phyloP scores from a whole-genome alignment of 441 rosid species.

The Arabidopsis lyrata region DNA sequence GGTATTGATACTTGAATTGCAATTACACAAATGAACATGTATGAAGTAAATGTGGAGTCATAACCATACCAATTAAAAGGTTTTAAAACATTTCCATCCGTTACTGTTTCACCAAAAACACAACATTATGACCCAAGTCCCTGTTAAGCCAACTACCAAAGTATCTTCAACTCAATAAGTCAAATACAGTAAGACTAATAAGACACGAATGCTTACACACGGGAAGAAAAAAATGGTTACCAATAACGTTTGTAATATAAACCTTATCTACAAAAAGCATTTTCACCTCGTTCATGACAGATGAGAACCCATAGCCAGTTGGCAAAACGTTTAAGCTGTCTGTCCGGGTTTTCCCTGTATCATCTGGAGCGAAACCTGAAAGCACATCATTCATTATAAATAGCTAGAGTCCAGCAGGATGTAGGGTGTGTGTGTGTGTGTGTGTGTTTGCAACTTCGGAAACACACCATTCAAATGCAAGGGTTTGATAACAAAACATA shows the following conservation, averaged over 20 bases:
- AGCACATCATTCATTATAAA: conserved; percentile 39
- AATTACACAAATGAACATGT: too few relatives aligned
- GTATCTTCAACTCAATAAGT: conserved; percentile 3
- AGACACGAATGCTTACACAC: conserved; percentile 3
- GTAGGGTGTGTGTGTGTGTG: not conserved
- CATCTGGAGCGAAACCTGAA: conserved; percentile 77
- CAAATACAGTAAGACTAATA: conserved; percentile 14
- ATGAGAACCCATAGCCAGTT: conserved; percentile 54
- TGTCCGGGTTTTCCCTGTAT: conserved; percentile 49
- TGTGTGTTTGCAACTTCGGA: conserved; percentile 10
- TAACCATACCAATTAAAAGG: too few relatives aligned
- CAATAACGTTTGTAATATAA: conserved; percentile 81
- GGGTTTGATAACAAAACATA: conserved; percentile 89
- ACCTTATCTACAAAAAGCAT: conserved; percentile 72
- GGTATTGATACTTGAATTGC: too few relatives aligned
- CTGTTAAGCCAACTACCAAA: not conserved
- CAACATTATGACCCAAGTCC: not conserved
- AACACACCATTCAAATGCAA: conserved; percentile 73
- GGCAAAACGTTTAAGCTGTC: conserved; percentile 49
- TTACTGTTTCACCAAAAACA: not conserved
- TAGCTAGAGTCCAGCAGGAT: conserved; percentile 19
- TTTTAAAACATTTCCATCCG: not conserved
- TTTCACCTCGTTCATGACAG: conserved; percentile 70
- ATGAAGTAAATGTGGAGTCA: too few relatives aligned
- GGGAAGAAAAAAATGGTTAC: conserved; percentile 49